Conservation (phyloP, 2,329 filamentous ascomycete genomes). For the Cryphonectria japonica region DNA sequence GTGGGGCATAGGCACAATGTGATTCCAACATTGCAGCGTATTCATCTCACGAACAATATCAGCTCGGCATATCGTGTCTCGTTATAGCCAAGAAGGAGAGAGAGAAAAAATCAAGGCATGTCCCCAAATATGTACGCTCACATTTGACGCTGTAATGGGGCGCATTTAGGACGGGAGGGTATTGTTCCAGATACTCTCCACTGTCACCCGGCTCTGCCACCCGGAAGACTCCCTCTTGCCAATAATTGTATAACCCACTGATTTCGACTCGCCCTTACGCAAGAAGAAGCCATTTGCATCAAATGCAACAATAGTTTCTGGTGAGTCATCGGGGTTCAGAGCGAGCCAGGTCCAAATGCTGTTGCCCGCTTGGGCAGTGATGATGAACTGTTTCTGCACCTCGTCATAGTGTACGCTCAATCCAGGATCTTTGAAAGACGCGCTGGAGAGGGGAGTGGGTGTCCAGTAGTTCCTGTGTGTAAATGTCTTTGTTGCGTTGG, state of each 20-base stretch:
- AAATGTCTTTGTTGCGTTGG: conserved; percentile 44
- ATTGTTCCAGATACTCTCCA: conserved; percentile 56
- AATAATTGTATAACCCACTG: conserved; percentile 50
- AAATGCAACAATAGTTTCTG: conserved; percentile 52
- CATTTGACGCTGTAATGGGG: not conserved
- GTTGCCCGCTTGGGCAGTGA: conserved; percentile 51
- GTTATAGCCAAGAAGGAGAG: not conserved
- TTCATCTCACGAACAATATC: too few species aligned
- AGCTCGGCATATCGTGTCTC: too few species aligned
- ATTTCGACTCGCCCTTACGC: conserved; percentile 46
- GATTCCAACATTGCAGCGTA: too few species aligned
- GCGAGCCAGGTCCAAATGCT: conserved; percentile 61
- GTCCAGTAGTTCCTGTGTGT: conserved; percentile 56
- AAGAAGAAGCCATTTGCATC: conserved; percentile 58
- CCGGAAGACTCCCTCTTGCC: conserved; percentile 37
- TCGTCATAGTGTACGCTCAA: conserved; percentile 38
- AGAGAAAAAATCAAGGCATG: not conserved
- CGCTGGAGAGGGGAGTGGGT: conserved; percentile 48
- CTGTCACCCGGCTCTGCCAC: conserved; percentile 49
- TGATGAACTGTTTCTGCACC: conserved; percentile 44
- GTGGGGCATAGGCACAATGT: too few species aligned
- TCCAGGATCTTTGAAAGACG: conserved; percentile 53
- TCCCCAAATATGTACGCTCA: not conserved
- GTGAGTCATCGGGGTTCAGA: conserved; percentile 43
- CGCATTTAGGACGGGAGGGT: conserved; percentile 26